phyloP scores from a whole-genome alignment of 2,329 filamentous ascomycete genomes.

The Dryadomyces quercivorus region DNA sequence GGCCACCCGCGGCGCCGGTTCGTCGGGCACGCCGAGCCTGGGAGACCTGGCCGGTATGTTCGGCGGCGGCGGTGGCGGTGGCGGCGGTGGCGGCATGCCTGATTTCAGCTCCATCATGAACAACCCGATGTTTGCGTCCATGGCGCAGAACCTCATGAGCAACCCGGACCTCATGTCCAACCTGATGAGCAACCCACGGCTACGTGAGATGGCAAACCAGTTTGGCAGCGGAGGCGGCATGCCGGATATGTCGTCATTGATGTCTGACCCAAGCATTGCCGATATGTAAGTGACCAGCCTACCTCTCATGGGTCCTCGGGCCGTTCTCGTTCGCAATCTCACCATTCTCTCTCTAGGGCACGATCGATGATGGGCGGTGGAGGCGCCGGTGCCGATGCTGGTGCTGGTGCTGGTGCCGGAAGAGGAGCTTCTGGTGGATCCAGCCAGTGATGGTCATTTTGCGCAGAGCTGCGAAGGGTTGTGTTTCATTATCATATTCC shows the following conservation, averaged over 20 bases:
- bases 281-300: conserved; percentile 59
- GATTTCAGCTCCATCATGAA: conserved; percentile 81
- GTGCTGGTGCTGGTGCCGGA: background rate
- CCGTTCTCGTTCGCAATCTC: background rate
- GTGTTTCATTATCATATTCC: too few species aligned
- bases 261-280: conserved; percentile 85
- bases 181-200: conserved; percentile 84
- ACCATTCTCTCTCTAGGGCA: conserved; percentile 21
- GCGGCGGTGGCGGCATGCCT: conserved; percentile 66
- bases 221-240: conserved; percentile 67
- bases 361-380: conserved; percentile 34
- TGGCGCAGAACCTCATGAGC: conserved; percentile 95
- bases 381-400: conserved; percentile 13
- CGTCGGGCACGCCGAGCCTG: conserved; percentile 51
- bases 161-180: conserved; percentile 88
- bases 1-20: conserved; percentile 25
- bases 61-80: conserved; percentile 42
- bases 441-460: background rate
- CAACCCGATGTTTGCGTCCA: conserved; percentile 96
- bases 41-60: conserved; percentile 60
- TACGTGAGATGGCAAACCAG: conserved; percentile 76
- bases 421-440: background rate
- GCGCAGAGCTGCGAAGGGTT: background rate
- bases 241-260: conserved; percentile 74
- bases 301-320: too few species aligned